Percentiles rank a stretch among this genome's conserved stretches.
Conservation (phyloP, 768 basidiomycete genomes). For the Leccinum uliginosum region DNA sequence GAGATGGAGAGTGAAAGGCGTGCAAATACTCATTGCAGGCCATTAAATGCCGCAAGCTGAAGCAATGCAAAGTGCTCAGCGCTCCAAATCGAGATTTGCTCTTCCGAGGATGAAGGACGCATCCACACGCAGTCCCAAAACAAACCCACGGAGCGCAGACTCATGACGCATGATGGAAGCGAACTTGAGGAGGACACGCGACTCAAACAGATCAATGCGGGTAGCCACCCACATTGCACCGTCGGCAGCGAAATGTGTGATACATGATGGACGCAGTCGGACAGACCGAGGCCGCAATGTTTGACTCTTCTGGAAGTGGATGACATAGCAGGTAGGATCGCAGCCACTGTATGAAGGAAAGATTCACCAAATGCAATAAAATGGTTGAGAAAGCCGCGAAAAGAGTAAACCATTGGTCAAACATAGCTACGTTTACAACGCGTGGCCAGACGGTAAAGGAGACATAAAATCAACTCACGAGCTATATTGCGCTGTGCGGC, state of each 20-base stretch:
- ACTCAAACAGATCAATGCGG: not conserved
- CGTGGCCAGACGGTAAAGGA: not conserved
- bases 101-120: not conserved
- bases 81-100: slow-evolving; percentile 3
- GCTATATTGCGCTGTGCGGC: not conserved
- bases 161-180: not conserved
- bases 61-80: slow-evolving; percentile 2
- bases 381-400: not conserved
- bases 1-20: slow-evolving; percentile 1
- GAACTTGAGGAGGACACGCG: not conserved
- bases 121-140: not conserved
- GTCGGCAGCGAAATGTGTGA: not conserved
- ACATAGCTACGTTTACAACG: not conserved
- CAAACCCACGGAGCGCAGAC: not conserved
- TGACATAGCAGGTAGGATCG: not conserved
- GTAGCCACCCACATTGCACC: not conserved
- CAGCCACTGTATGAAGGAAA: not conserved
- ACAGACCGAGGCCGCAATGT: not conserved
- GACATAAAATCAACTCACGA: not conserved
- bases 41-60: slow-evolving; percentile 15
- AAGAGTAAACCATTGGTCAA: not conserved
- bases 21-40: not conserved
- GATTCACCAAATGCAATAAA: not conserved
- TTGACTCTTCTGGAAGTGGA: not conserved
- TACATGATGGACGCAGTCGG: not conserved